Evolutionary conservation across 805 yeast genomes (phyloP).

Genomic region (Clavispora asparagi): DNA sequence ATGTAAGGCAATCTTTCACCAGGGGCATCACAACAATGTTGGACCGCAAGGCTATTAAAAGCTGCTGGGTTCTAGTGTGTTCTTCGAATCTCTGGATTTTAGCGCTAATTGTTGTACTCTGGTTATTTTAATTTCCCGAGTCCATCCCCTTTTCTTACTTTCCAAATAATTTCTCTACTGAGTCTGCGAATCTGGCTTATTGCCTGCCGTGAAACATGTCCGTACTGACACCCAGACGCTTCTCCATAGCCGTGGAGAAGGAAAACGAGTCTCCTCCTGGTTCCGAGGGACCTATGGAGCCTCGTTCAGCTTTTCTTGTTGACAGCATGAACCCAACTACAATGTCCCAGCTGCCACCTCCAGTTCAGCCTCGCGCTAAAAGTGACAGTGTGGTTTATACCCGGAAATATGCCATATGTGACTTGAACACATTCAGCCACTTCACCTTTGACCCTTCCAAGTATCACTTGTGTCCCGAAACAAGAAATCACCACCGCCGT

Average conservation of each 20-base stretch:
- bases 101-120: not conserved
- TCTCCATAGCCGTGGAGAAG: slow-evolving; percentile 4
- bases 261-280: not conserved
- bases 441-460: not conserved
- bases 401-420: slow-evolving; percentile 3
- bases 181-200: not conserved
- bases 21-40: not conserved
- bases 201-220: not conserved
- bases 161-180: not conserved
- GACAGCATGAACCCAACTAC: not conserved
- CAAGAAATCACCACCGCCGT: slow-evolving; percentile 5
- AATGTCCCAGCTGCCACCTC: not conserved
- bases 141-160: not conserved
- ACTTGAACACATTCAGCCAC: slow-evolving; percentile 4
- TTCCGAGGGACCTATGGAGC: not conserved
- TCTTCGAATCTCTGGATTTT: too few species aligned
- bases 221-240: slow-evolving; percentile 2
- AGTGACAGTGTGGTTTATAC: not conserved
- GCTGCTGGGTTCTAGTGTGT: not conserved
- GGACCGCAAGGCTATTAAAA: not conserved
- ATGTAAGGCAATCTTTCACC: not conserved
- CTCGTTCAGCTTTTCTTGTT: slow-evolving; percentile 2
- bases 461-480: not conserved
- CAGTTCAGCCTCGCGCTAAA: not conserved
- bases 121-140: not conserved